phyloP scores from a whole-genome alignment of 2,329 filamentous ascomycete species.

The Ophiognomonia clavigignenti-juglandacearum region DNA sequence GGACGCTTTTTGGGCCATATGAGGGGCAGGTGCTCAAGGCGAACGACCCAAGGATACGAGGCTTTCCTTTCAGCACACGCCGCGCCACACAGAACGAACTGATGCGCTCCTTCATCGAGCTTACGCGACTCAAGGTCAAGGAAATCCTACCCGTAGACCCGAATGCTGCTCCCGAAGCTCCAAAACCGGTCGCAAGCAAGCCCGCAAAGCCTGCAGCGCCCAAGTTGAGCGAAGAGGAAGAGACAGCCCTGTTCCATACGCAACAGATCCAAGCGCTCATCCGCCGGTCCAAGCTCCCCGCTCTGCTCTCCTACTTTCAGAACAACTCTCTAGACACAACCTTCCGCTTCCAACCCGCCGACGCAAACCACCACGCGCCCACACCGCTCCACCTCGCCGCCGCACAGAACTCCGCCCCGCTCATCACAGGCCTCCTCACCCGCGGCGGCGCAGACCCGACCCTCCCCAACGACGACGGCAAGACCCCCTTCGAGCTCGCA shows the following conservation, averaged over 20 bases:
- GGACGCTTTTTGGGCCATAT: conserved; percentile 86
- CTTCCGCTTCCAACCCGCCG: conserved; percentile 70
- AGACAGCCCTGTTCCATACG: conserved; percentile 77
- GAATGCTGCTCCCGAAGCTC: conserved; percentile 29
- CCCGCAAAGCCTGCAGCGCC: conserved; percentile 46
- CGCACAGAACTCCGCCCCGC: conserved; percentile 68
- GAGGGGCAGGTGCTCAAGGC: conserved; percentile 78
- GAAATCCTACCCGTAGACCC: conserved; percentile 65
- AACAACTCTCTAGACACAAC: conserved; percentile 66
- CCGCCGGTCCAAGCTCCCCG: conserved; percentile 83
- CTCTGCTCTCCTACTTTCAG: conserved; percentile 76
- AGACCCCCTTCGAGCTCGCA: conserved; percentile 79
- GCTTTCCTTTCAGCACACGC: conserved; percentile 90
- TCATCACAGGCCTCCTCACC: conserved; percentile 72
- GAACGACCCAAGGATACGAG: conserved; percentile 75
- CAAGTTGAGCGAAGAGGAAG: conserved; percentile 76
- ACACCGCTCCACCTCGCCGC: conserved; percentile 84
- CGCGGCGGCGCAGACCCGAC: conserved; percentile 75
- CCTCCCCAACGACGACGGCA: conserved; percentile 66
- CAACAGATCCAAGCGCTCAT: conserved; percentile 84
- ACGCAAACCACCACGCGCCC: conserved; percentile 73
- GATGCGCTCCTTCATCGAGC: conserved; percentile 89
- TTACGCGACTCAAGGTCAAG: conserved; percentile 83
- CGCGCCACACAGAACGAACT: conserved; percentile 91
- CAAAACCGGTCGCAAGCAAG: conserved; percentile 36